Percentiles rank a stretch among this genome's conserved stretches.
Evolutionary conservation across 495 filamentous ascomycete species (phyloP).

Genomic region (Letharia columbiana): DNA sequence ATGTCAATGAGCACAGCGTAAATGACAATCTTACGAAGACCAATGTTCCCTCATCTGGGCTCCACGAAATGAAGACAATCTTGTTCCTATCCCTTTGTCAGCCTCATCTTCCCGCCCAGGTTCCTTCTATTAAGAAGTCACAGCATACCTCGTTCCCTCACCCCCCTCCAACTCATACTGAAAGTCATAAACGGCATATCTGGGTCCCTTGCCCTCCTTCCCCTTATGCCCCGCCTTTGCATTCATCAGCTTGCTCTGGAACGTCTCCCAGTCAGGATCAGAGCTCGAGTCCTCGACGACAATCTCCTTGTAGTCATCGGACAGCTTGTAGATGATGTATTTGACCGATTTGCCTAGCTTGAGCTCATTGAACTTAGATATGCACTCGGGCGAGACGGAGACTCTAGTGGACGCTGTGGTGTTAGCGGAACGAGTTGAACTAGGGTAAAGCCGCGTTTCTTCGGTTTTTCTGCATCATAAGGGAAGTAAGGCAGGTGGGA

Average conservation of each 20-base stretch:
- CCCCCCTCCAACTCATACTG: conserved; percentile 69
- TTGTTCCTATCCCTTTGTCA: conserved; percentile 58
- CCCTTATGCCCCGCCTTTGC: conserved; percentile 51
- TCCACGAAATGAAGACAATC: conserved; percentile 93
- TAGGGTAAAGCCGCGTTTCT: conserved; percentile 3
- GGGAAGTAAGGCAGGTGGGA: conserved; percentile 20
- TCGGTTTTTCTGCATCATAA: conserved; percentile 11
- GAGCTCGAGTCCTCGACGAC: conserved; percentile 67
- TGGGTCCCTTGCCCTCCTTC: conserved; percentile 62
- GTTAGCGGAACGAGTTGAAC: neutral
- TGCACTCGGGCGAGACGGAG: conserved; percentile 67
- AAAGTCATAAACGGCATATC: conserved; percentile 92
- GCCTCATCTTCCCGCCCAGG: neutral
- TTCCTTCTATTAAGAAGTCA: neutral
- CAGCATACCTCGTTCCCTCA: conserved; percentile 71
- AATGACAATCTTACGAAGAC: conserved; percentile 58
- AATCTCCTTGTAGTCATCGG: conserved; percentile 84
- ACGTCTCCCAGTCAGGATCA: conserved; percentile 59
- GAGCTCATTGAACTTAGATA: conserved; percentile 77
- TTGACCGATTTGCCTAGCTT: conserved; percentile 83
- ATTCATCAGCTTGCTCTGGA: conserved; percentile 69
- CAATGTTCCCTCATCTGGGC: conserved; percentile 65
- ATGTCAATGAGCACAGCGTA: conserved; percentile 4
- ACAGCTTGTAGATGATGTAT: conserved; percentile 96
- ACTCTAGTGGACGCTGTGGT: conserved; percentile 50